Conservation (phyloP, 2,329 filamentous ascomycete genomes). For the Aspergillus sojae region DNA sequence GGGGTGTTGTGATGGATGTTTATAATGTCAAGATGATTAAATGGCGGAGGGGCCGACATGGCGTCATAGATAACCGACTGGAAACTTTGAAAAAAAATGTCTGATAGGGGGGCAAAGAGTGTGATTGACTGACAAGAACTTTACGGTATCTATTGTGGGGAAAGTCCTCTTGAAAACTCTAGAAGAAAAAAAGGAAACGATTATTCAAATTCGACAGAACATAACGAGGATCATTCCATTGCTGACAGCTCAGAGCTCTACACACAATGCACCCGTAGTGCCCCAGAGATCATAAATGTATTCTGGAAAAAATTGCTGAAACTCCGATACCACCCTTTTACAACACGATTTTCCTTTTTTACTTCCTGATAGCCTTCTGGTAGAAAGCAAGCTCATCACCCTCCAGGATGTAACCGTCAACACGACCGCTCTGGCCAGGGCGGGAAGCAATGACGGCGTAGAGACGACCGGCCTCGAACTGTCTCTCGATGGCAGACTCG, state of each 20-base stretch:
- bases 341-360: constrained; percentile 52
- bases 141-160: background rate
- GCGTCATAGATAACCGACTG: background rate
- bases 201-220: constrained; percentile 19
- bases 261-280: constrained; percentile 31
- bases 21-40: background rate
- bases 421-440: constrained; percentile 94
- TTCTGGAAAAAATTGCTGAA: constrained; percentile 41
- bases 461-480: constrained; percentile 98
- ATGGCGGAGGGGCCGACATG: background rate
- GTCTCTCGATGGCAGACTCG: constrained; percentile 88
- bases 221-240: constrained; percentile 39
- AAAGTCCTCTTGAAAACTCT: background rate
- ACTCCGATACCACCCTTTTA: constrained; percentile 41
- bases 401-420: constrained; percentile 97
- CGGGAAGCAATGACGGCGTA: constrained; percentile 91
- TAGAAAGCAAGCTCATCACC: constrained; percentile 99
- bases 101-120: too few species aligned
- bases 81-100: too few species aligned
- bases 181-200: background rate
- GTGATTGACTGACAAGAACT: background rate
- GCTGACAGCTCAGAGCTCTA: constrained; percentile 43
- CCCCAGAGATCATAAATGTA: constrained; percentile 35
- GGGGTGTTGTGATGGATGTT: background rate
- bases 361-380: constrained; percentile 99